Evolutionary conservation across 2,329 filamentous ascomycete genomes (phyloP).

Genomic region (Byssothecium circinans): DNA sequence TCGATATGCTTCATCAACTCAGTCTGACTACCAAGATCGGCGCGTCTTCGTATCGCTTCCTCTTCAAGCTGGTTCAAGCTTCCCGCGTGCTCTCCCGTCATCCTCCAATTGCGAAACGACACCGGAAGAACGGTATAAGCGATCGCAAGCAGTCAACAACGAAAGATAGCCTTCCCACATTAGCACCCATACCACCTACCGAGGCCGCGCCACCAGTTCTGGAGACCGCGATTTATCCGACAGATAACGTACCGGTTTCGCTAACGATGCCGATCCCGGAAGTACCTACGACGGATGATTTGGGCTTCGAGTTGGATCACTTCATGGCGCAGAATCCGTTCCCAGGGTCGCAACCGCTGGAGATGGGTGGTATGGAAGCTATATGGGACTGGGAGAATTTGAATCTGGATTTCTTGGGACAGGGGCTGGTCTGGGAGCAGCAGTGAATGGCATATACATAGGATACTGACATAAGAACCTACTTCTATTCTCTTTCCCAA

Average conservation of each 20-base stretch:
- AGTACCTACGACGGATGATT: constrained; percentile 16
- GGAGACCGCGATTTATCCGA: not conserved
- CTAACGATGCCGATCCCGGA: constrained; percentile 3
- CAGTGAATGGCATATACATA: no score
- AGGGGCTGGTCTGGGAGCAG: not conserved
- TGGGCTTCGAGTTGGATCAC: constrained; percentile 31
- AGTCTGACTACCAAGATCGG: constrained; percentile 33
- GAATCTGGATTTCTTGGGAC: constrained; percentile 19
- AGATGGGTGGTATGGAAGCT: constrained; percentile 36
- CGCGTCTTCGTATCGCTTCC: constrained; percentile 33
- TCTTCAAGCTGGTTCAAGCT: constrained; percentile 34
- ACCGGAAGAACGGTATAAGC: constrained; percentile 7
- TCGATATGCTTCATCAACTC: constrained; percentile 35
- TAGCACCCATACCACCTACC: not conserved
- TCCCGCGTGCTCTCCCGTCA: constrained; percentile 25
- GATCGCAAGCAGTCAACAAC: not conserved
- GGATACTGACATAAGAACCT: no score
- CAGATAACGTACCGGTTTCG: not conserved
- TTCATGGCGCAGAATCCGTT: constrained; percentile 34
- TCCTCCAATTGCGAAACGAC: constrained; percentile 19
- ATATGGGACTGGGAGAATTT: constrained; percentile 38
- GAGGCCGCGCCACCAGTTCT: not conserved
- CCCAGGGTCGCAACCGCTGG: constrained; percentile 10
- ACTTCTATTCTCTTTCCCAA: no score
- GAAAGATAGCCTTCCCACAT: not conserved